Evolutionary conservation across 192 early-diverging fungal species (phyloP).

Genomic region (Entomortierella parvispora): DNA sequence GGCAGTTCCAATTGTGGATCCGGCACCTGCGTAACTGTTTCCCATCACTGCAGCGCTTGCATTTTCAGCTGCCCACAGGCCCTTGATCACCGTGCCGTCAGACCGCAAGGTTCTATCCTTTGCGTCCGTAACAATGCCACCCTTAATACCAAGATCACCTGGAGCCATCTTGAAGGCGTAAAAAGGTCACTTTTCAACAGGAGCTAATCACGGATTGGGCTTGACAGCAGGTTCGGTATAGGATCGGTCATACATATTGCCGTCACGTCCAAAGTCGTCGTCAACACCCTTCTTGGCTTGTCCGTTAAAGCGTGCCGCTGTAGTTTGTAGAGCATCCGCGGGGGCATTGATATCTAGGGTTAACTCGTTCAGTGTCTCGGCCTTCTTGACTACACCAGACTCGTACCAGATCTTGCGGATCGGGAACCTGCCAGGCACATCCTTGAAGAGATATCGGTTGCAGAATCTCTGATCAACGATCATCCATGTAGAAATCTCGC

Average conservation of each 20-base stretch:
- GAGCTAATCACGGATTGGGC: slow-evolving; percentile 21
- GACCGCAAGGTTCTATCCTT: slow-evolving; percentile 8
- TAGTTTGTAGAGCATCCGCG: slow-evolving; percentile 2
- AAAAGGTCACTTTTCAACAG: slow-evolving; percentile 9
- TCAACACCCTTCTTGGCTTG: slow-evolving; percentile 9
- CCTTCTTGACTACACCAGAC: slow-evolving; percentile 18
- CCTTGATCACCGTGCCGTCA: slow-evolving; percentile 16
- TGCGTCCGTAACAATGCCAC: slow-evolving; percentile 18
- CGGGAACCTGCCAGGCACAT: slow-evolving; percentile 7
- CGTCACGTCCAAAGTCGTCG: slow-evolving; percentile 11
- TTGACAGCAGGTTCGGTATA: slow-evolving; percentile 7
- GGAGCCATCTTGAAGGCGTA: slow-evolving; percentile 23
- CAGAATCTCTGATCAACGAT: slow-evolving; percentile 14
- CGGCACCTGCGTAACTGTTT: slow-evolving; percentile 14
- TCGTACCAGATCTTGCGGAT: slow-evolving; percentile 18
- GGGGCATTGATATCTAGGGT: slow-evolving; percentile 4
- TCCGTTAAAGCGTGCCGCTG: slow-evolving; percentile 3
- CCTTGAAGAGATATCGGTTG: slow-evolving; percentile 12
- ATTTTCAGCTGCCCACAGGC: slow-evolving; percentile 22
- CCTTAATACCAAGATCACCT: slow-evolving; percentile 16
- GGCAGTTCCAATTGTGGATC: slow-evolving; percentile 15
- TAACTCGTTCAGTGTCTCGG: slow-evolving; percentile 7
- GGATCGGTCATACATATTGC: slow-evolving; percentile 1
- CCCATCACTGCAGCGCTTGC: slow-evolving; percentile 22
- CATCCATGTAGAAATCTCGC: slow-evolving; percentile 15